These are phyloP conservation scores for Tricholoma bakamatsutake DNA, from an alignment of 768 basidiomycete species.

Conservation along the genomic window DNA sequence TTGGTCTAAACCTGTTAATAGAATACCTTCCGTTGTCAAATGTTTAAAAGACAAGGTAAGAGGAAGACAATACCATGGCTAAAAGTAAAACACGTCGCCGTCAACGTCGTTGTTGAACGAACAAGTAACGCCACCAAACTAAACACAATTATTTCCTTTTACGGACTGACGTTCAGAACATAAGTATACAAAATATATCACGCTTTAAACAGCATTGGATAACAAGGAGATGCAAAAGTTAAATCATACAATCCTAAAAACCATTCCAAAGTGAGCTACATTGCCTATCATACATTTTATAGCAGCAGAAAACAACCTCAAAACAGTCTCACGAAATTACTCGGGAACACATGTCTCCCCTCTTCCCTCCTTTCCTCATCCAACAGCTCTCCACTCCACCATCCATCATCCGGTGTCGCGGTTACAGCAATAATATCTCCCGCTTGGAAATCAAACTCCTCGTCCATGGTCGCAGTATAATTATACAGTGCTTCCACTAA, in stretches of 20 bases:
- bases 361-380: constrained; percentile 65
- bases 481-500: constrained; percentile 87
- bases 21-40: neutral
- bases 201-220: neutral
- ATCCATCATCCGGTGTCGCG: constrained; percentile 90
- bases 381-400: constrained; percentile 91
- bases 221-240: no score
- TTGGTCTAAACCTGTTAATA: neutral
- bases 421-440: constrained; percentile 98
- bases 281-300: neutral
- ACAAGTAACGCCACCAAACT: neutral
- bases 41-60: neutral
- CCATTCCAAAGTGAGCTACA: neutral
- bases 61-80: neutral
- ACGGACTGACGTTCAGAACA: no score
- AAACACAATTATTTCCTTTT: neutral
- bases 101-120: neutral
- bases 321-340: constrained; percentile 82
- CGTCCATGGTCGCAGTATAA: constrained; percentile 76
- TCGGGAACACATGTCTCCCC: constrained; percentile 78
- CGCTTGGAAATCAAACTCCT: constrained; percentile 94
- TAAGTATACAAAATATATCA: no score
- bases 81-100: neutral
- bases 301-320: constrained; percentile 19
- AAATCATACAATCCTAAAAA: neutral